Base-by-base conservation (phyloP, 306 rosid genomes). In the Pterocarpus santalinus region DNA sequence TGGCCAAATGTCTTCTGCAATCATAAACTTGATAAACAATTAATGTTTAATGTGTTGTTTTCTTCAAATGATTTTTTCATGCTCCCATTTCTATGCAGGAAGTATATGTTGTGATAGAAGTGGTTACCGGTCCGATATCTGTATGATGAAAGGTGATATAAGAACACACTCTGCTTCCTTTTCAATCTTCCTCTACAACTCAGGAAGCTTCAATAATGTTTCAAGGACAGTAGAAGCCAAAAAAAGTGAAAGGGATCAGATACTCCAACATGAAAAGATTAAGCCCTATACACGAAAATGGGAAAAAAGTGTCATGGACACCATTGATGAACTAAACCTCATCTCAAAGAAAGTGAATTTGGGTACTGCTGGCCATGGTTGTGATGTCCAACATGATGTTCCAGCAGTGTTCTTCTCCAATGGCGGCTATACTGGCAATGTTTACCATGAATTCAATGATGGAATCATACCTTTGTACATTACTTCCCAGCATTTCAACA, bases 351-450 rank as follows among this genome's bases (percentile, higher is more conserved):
- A 76, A 67, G 82, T 72, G 78, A 85, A 79, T 12, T 82, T 62
- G 3, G 86, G 49, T 4, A 15, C 4, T 3, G 51, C 30, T 57
- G 28, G 30, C 17, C 87, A 69, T 22, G 65, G 65, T 30, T 96
- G 99, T 70, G 92, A 96, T 77, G 94, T 96, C 12, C 51, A 76
- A 10, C 93, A 96, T 11, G 87, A 92, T 72, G 94, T 92, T 82
- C 99, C 99, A 0, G 99, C 99, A 0, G 89, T 96, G 82, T 90
- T 96, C 73, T 93, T 96, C 83, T 96, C 99, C 0, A 96, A 94
- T 0, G 99, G 99, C n/a, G 99, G 99, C 16, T 96, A 96, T 53
- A 96, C 99, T 0, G 99, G 99, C 8, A 96, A 96, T 4, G 93
- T 93, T 39, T 96, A 96, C 57, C 99, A 96, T 4, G 99, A 96